phyloP scores from a whole-genome alignment of 1,284 basidiomycete species.

The Leccinum laetum region DNA sequence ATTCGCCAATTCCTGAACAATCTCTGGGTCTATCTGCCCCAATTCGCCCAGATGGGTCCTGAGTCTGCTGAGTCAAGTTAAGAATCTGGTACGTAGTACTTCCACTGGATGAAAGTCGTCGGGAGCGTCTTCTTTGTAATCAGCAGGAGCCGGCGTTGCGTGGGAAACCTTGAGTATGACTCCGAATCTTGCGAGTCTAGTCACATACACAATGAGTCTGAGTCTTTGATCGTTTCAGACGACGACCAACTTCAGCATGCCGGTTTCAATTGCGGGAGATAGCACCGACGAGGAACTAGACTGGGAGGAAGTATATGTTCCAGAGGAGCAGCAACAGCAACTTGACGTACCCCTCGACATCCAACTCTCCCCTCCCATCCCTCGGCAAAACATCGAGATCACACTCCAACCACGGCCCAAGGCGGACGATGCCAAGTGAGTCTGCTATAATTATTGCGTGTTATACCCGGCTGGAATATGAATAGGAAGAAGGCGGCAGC shows the following conservation, averaged over 20 bases:
- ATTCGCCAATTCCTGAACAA: no score
- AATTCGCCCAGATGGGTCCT: no score
- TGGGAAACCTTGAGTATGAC: no score
- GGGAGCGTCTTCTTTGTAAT: no score
- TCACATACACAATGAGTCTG: constrained; percentile 1
- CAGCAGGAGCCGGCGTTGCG: no score
- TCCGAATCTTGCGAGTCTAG: background rate
- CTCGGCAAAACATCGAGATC: constrained; percentile 54
- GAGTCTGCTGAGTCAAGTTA: no score
- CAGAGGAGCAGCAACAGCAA: constrained; percentile 4
- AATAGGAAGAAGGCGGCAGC: constrained; percentile 46
- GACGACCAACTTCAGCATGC: constrained; percentile 22
- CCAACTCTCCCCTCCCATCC: constrained; percentile 22
- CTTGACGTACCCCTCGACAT: constrained; percentile 23
- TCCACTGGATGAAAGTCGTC: no score
- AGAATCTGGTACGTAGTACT: no score
- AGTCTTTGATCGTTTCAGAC: constrained; percentile 2
- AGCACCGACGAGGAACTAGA: constrained; percentile 43
- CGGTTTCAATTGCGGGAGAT: constrained; percentile 13
- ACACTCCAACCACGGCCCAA: constrained; percentile 49
- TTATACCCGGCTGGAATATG: constrained; percentile 12
- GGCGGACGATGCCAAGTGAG: constrained; percentile 35
- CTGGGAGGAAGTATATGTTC: constrained; percentile 16
- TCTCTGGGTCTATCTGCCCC: no score
- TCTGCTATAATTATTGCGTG: background rate